Evolutionary conservation across 106 monocot species (phyloP).

Genomic region (Posidonia australis): DNA sequence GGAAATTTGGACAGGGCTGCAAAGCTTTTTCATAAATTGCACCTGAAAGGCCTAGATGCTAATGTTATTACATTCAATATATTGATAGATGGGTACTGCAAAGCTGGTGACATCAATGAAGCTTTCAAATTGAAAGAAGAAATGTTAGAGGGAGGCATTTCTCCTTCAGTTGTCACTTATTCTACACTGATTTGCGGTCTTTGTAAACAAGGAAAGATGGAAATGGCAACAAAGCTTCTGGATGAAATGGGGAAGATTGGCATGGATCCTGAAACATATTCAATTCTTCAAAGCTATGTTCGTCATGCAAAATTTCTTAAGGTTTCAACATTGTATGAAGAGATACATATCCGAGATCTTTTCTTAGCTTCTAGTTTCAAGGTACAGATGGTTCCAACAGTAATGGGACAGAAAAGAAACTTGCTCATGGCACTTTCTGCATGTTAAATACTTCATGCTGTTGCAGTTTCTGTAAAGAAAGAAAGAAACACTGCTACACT

Average conservation of each 20-base stretch:
- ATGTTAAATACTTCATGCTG: neutral
- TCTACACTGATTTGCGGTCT: slow-evolving; percentile 71
- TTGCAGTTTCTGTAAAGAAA: neutral
- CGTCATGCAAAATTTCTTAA: slow-evolving; percentile 33
- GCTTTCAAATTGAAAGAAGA: slow-evolving; percentile 70
- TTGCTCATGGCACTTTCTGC: neutral
- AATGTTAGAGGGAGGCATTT: slow-evolving; percentile 59
- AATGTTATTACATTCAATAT: slow-evolving; percentile 74
- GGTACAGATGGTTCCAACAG: slow-evolving; percentile 11
- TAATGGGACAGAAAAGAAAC: slow-evolving; percentile 3
- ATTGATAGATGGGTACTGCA: slow-evolving; percentile 78
- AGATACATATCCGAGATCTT: slow-evolving; percentile 63
- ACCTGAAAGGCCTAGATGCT: slow-evolving; percentile 41
- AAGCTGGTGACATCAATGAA: slow-evolving; percentile 44
- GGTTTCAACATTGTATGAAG: slow-evolving; percentile 50
- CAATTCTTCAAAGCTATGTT: slow-evolving; percentile 43
- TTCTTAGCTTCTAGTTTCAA: slow-evolving; percentile 21
- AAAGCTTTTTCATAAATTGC: slow-evolving; percentile 71
- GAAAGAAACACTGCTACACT: no score
- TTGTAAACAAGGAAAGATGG: slow-evolving; percentile 54
- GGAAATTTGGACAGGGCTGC: slow-evolving; percentile 65
- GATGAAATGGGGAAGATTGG: slow-evolving; percentile 65
- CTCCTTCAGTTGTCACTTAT: slow-evolving; percentile 67
- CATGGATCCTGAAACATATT: slow-evolving; percentile 66
- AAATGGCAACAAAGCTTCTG: slow-evolving; percentile 41